Evolutionary conservation across 164 flowering plant genomes (phyloP), one percentile per base, ranked within the genome.

Genomic region (Tetrastigma voinierianum): DNA sequence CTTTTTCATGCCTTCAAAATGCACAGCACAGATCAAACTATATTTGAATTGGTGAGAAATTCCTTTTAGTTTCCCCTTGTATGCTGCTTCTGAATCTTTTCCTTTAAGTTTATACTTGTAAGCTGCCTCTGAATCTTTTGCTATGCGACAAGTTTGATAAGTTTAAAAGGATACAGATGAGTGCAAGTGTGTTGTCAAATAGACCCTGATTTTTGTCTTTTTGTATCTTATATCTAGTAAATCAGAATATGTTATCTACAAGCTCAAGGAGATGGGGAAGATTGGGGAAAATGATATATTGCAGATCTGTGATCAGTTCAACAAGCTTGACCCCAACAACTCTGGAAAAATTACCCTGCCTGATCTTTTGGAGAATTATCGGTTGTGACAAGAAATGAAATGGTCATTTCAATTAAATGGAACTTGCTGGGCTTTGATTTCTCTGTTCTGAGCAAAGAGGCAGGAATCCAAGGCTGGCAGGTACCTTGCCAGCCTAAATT

Each of bases 241-340:
- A 71, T 84, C 87, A 52, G 87, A 84, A 44, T 81, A 80, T 48
- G 74, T 84, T 3, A 43, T 84, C 7, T 78, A 57, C 74, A 84
- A 81, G 80, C 84, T 82, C 18, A 84, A 84, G 59, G 82, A 84
- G 72, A 80, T 84, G 87, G 85, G 85, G 18, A 84, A 78, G 78
- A 75, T 84, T 12, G 51, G 62, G 6, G 84, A 84, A 32, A 78
- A 78, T 46, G 87, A 84, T 65, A 46, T 84, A 25, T 2, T 69
- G 64, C 84, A 67, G 61, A 82, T 84, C 14, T 81, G 84, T 62
- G 51, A 70, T 61, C 84, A 79, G 64, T 83, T 83, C 64, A 62
- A 64, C 65, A 75, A 72, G 71, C 82, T 83, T 48, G 87, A 81
- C 62, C 71, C 64, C 49, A 72, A 74, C 71, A 72, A 79, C 68